phyloP scores from a whole-genome alignment of 768 basidiomycete genomes.

The Lactifluus rugatus region DNA sequence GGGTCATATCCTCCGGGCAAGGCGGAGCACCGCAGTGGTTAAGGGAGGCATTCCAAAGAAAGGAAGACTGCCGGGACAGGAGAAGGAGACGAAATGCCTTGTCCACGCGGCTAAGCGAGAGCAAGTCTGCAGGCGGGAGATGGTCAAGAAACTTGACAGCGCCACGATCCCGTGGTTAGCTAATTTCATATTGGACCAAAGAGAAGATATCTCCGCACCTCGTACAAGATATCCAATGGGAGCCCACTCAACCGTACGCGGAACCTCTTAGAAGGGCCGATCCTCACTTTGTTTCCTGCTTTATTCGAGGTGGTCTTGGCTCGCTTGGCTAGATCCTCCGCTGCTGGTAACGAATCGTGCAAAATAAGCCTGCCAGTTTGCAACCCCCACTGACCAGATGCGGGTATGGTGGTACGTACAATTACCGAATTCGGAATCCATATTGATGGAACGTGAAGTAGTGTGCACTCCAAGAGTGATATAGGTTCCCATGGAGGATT shows the following conservation, averaged over 20 bases:
- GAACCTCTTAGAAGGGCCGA: background rate
- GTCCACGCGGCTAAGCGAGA: conserved; percentile 25
- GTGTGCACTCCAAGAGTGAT: background rate
- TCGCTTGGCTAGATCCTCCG: background rate
- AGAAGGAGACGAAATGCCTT: conserved; percentile 25
- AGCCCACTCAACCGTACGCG: conserved; percentile 11
- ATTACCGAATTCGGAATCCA: background rate
- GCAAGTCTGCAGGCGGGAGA: conserved; percentile 27
- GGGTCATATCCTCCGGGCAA: conserved; percentile 11
- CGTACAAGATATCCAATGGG: conserved; percentile 23
- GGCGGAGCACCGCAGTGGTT: background rate
- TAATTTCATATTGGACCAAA: too few relatives aligned
- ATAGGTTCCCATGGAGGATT: background rate
- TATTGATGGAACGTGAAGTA: background rate
- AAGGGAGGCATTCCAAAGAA: conserved; percentile 23
- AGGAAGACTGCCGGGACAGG: conserved; percentile 14
- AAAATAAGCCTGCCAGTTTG: background rate
- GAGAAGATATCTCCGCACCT: conserved; percentile 19
- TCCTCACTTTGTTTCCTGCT: too few relatives aligned
- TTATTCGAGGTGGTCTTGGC: background rate
- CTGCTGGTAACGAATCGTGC: background rate
- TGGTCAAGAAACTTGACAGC: conserved; percentile 23
- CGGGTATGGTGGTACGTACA: background rate
- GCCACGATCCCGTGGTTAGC: background rate
- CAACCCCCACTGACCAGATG: background rate